These are phyloP conservation scores for Glycine latifolia DNA, from an alignment of 306 rosid genomes.

Conservation along the genomic window DNA sequence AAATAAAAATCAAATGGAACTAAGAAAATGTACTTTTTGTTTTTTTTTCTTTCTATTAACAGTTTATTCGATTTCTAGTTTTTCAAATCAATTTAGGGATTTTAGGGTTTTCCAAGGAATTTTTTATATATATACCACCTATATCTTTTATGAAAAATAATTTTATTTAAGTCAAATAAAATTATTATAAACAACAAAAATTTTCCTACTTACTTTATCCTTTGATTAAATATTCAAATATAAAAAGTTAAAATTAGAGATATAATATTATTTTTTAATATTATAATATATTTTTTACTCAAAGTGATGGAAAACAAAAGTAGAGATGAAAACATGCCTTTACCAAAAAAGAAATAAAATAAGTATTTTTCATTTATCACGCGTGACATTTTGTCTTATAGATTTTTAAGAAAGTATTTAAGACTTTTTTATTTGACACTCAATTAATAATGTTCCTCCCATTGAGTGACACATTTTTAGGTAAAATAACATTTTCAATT, in stretches of 20 bases:
- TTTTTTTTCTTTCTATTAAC: background rate
- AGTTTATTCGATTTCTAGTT: background rate
- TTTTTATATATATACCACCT: too few species aligned
- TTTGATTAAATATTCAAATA: background rate
- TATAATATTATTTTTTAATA: background rate
- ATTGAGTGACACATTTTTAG: too few species aligned
- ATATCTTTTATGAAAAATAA: too few species aligned
- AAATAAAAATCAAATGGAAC: background rate
- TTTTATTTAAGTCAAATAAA: too few species aligned
- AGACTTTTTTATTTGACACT: too few species aligned
- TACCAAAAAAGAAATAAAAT: too few species aligned
- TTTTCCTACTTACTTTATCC: background rate
- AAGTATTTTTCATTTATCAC: background rate
- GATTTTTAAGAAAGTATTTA: too few species aligned
- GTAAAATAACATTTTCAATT: too few species aligned
- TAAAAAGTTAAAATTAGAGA: background rate
- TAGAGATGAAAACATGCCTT: background rate
- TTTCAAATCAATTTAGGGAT: background rate
- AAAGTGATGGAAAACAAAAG: background rate
- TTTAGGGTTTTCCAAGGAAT: background rate
- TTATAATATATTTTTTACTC: background rate
- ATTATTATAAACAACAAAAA: too few species aligned
- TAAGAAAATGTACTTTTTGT: background rate
- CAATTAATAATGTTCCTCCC: too few species aligned
- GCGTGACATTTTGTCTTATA: conserved; percentile 5